These are phyloP conservation scores for Penicillium psychrosexuale DNA, from an alignment of 2,329 filamentous ascomycete genomes.

Conservation along the genomic window DNA sequence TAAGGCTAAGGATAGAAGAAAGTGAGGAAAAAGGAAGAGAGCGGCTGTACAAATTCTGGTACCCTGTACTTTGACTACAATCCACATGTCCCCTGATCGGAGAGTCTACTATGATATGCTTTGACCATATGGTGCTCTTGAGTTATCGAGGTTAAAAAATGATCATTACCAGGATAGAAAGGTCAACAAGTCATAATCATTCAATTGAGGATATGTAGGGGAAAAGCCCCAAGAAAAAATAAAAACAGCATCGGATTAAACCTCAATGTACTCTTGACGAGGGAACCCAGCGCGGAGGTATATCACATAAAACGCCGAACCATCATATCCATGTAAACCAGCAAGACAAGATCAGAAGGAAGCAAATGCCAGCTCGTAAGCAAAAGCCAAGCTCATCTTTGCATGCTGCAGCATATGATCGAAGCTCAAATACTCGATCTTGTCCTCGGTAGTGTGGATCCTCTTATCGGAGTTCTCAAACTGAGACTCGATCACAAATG, in stretches of 20 bases:
- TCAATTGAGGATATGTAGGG: background rate
- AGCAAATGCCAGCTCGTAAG: conserved; percentile 78
- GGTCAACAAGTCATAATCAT: background rate
- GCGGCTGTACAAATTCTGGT: background rate
- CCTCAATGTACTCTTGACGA: conserved; percentile 4
- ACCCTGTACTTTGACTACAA: background rate
- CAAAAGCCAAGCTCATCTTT: conserved; percentile 75
- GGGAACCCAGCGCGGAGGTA: conserved; percentile 17
- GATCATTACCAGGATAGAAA: background rate
- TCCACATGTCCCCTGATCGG: background rate
- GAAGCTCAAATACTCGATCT: conserved; percentile 70
- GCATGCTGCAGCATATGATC: conserved; percentile 92
- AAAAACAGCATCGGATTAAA: background rate
- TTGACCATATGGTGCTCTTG: no score
- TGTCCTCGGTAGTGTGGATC: conserved; percentile 72
- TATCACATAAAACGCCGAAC: conserved; percentile 21
- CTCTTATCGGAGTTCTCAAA: conserved; percentile 63
- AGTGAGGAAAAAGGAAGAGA: background rate
- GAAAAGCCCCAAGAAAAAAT: background rate
- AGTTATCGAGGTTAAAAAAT: background rate
- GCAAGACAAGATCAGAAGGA: conserved; percentile 51
- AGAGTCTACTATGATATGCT: background rate
- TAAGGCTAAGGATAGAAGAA: background rate
- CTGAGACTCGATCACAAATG: conserved; percentile 62
- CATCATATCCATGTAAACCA: background rate